These are phyloP conservation scores for Spathaspora sp. DNA, from an alignment of 1,139 yeast genomes.

Conservation along the genomic window DNA sequence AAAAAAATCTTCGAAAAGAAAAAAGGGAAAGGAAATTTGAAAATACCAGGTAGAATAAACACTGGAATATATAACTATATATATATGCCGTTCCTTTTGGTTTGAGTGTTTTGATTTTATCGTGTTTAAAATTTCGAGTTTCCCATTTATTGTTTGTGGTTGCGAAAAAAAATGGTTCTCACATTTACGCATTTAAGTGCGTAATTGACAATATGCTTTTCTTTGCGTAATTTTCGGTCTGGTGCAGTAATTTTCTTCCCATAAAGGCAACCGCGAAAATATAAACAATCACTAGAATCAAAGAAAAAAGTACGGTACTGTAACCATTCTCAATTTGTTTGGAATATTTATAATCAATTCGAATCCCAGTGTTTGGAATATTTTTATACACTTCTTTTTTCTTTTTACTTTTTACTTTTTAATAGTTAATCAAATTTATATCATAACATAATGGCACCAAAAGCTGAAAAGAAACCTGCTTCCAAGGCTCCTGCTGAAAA, in stretches of 20 bases:
- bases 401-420: conserved; percentile 12
- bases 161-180: background rate
- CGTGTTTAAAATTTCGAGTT: background rate
- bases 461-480: conserved; percentile 98
- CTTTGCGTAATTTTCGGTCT: background rate
- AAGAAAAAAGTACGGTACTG: background rate
- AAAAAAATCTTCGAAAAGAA: background rate
- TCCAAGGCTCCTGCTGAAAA: conserved; percentile 98
- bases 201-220: conserved; percentile 3
- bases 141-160: background rate
- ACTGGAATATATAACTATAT: conserved; percentile 2
- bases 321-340: background rate
- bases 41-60: background rate
- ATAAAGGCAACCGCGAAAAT: background rate
- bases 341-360: conserved; percentile 1
- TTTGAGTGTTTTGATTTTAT: background rate
- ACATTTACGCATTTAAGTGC: conserved; percentile 3
- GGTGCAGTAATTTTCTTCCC: conserved; percentile 1
- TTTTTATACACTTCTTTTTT: conserved; percentile 8
- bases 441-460: conserved; percentile 73
- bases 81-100: background rate
- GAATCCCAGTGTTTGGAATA: conserved; percentile 3
- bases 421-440: too few relatives aligned
- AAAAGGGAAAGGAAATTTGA: background rate
- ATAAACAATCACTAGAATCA: background rate